Conservation (phyloP, 2,329 filamentous ascomycete genomes). For the Sarocladiaceae sp. region DNA sequence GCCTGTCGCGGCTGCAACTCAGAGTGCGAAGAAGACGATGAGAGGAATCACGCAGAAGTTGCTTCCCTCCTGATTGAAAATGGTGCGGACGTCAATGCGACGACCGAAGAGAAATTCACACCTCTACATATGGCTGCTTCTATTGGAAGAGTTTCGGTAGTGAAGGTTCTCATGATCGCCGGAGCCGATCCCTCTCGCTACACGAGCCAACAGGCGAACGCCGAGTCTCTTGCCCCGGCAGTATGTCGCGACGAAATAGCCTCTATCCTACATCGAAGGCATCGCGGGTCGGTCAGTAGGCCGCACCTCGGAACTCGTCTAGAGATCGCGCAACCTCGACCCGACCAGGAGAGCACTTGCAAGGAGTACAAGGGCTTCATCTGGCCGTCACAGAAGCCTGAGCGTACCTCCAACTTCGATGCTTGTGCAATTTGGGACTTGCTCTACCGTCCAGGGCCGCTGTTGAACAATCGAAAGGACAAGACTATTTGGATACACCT, state of each 20-base stretch:
- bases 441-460: background rate
- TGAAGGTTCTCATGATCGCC: background rate
- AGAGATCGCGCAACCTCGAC: background rate
- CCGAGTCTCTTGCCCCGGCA: background rate
- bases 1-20: background rate
- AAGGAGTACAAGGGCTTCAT: background rate
- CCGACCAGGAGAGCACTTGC: slow-evolving; percentile 1
- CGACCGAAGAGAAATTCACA: background rate
- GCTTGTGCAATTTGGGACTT: background rate
- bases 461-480: background rate
- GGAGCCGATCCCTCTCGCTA: background rate
- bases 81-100: background rate
- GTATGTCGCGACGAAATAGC: background rate
- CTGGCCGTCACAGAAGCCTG: background rate
- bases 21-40: background rate
- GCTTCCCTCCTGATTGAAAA: background rate
- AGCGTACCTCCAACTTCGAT: background rate
- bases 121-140: background rate
- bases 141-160: background rate
- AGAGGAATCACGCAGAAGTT: background rate
- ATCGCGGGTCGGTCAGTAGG: background rate
- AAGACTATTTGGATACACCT: slow-evolving; percentile 5
- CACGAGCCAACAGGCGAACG: background rate
- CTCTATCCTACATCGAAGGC: background rate
- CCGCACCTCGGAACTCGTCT: background rate